Evolutionary conservation across 805 yeast species (phyloP).

Genomic region (Scheffersomyces lignosus): DNA sequence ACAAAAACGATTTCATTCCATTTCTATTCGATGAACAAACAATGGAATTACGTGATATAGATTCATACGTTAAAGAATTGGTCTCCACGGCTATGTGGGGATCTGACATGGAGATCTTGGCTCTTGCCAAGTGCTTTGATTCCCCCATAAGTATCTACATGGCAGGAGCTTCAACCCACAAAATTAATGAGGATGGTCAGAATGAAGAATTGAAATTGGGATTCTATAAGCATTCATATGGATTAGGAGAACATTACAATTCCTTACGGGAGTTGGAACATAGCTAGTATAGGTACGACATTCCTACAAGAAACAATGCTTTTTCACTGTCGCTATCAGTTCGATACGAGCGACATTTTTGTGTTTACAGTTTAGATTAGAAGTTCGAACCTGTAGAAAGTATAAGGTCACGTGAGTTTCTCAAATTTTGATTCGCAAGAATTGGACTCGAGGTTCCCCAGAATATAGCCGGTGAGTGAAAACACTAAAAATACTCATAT

Average conservation of each 20-base stretch:
- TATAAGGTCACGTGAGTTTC: no score
- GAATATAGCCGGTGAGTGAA: background rate
- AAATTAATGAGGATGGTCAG: constrained; percentile 58
- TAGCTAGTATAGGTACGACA: no score
- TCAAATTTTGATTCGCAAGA: no score
- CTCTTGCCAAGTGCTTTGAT: constrained; percentile 68
- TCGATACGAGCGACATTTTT: no score
- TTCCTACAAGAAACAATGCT: no score
- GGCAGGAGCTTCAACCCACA: constrained; percentile 70
- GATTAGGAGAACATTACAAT: constrained; percentile 95
- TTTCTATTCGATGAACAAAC: constrained; percentile 81
- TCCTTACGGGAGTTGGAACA: constrained; percentile 54
- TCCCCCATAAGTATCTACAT: constrained; percentile 76
- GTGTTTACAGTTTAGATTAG: no score
- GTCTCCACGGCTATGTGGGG: constrained; percentile 93
- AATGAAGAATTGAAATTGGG: constrained; percentile 63
- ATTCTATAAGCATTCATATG: constrained; percentile 80
- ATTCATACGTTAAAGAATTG: constrained; percentile 65
- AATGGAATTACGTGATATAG: constrained; percentile 60
- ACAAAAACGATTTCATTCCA: constrained; percentile 75
- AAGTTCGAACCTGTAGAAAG: no score
- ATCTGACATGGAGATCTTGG: constrained; percentile 87
- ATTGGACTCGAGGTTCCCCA: no score
- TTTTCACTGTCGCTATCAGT: no score
- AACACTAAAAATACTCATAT: background rate